Base-by-base conservation (phyloP, 2,329 filamentous ascomycete genomes). In the Penicillium sp. region DNA sequence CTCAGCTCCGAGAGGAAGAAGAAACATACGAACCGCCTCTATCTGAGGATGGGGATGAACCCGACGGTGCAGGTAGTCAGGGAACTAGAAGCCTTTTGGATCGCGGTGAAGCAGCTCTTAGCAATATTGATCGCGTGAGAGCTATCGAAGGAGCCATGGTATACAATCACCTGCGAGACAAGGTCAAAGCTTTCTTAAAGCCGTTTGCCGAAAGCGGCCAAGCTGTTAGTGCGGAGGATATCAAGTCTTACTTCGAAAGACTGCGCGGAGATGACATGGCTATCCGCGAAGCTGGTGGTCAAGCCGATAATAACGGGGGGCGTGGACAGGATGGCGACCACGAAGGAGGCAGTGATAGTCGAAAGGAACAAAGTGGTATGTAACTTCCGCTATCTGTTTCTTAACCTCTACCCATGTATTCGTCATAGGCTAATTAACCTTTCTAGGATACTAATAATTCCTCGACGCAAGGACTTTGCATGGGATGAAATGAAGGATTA, bases 141-240 rank as follows among this genome's bases (percentile, higher is more conserved):
- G 94, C 94, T 4, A 96, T 99, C 56, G 90, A 99, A 71, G 94
- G 94, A 16, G 93, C 96, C 47, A 97, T 97, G 91, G 93, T 92
- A 0, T 99, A 97, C 74, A 97, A 97, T 66, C 89, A 96, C 66
- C 82, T 99, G 59, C 94, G 95, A 68, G 92, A 97, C 68, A 92
- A 93, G 69, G 85, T 99, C n/a, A 96, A 93, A 78, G 87, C 87
- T 0, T 97, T 99, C 71, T 84, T 99, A 66, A 86, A 92, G 74
- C 89, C 95, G 45, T 99, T 96, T 70, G 94, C 94, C 0, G 91
- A 97, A 69, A 95, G 88, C 61, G 93, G 93, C 1, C 79, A 89
- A 71, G 86, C 90, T 0, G 92, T 99, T 21, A 87, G 91, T 1
- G 93, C 93, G 1, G 94, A 99, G 68, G 92, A 97, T 73, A 94